Conservation (phyloP, 495 filamentous ascomycete species). For the Xylaria intraflava region DNA sequence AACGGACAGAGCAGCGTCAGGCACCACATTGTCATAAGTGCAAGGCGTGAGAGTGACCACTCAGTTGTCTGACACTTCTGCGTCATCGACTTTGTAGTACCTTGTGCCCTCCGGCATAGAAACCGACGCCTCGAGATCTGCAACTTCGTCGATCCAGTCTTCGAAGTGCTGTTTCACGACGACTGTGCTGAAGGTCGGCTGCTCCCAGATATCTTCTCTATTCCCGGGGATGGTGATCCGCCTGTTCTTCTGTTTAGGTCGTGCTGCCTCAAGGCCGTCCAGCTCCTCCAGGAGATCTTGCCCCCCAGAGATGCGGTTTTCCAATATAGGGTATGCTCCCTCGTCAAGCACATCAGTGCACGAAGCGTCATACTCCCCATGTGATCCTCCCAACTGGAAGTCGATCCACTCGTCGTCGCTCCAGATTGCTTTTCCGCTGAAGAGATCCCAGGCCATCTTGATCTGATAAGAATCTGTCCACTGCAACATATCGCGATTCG, state of each 20-base stretch:
- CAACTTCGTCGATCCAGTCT: background rate
- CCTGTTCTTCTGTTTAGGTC: background rate
- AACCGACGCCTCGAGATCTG: conserved; percentile 1
- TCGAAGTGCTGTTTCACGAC: background rate
- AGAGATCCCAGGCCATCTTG: background rate
- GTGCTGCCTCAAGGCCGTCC: conserved; percentile 1
- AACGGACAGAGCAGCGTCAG: too few species aligned
- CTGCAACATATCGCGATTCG: background rate
- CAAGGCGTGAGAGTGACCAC: background rate
- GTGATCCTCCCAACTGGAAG: background rate
- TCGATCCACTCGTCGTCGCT: background rate
- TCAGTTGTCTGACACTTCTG: background rate
- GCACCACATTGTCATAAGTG: background rate
- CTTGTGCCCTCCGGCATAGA: conserved; percentile 7
- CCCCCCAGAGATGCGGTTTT: background rate
- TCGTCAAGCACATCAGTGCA: background rate
- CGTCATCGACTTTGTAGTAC: background rate
- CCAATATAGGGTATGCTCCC: background rate
- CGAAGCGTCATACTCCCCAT: background rate
- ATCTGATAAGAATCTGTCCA: background rate
- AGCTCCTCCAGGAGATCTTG: background rate
- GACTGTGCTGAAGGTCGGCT: background rate
- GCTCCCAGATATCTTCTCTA: background rate
- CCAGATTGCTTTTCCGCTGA: background rate
- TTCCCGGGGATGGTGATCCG: background rate